Evolutionary conservation across 2,329 filamentous ascomycete genomes (phyloP), one percentile per base, ranked within the genome.

Genomic region (Pseudovirgaria hyperparasitica): DNA sequence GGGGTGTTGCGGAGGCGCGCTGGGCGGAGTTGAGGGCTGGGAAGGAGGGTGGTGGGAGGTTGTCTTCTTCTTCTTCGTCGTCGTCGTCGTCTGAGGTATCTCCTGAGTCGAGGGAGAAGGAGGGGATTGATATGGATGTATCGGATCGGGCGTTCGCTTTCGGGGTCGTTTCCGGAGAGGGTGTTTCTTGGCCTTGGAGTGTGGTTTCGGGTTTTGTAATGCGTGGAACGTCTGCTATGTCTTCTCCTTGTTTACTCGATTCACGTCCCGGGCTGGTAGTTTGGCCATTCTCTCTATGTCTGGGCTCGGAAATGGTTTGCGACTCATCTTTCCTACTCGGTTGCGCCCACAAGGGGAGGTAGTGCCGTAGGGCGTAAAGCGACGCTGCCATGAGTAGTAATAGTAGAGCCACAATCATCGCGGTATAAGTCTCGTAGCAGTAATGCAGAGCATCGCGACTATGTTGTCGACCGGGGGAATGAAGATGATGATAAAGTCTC

Each of bases 21-120:
- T 63, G 60, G 6, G 56, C 58, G 6, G 58, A 63, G 38, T 63
- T 60, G 18, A 55, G 32, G 2, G 60, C 57, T 16, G 59, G 58
- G 27, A 62, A 63, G 0, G 49, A 55, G 13, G 59, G 55, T 5
- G 50, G 54, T 7, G 50, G 53, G 3, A 56, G 35, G 17, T 47
- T 43, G 26, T 53, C 48, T 22, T 48, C 42, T 13, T 52, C 45
- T 1, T 52, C 45, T 9, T 46, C 42, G 11, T 46, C 40, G 19
- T 44, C 36, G 15, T 48, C 47, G n/a, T 30, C 38, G 12, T 35
- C 34, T 14, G 41, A 43, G 32, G 42, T 45, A 16, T 46, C 39
- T 22, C 53, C 42, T 25, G 42, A 39, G n/a, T 43, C 45, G 28
- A 57, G 48, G 11, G 53, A 45, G 34, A 57, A 55, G 20, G 46